Evolutionary conservation across 371 early-diverging fungal species (phyloP).

Genomic region (Choanephora cucurbitarum): DNA sequence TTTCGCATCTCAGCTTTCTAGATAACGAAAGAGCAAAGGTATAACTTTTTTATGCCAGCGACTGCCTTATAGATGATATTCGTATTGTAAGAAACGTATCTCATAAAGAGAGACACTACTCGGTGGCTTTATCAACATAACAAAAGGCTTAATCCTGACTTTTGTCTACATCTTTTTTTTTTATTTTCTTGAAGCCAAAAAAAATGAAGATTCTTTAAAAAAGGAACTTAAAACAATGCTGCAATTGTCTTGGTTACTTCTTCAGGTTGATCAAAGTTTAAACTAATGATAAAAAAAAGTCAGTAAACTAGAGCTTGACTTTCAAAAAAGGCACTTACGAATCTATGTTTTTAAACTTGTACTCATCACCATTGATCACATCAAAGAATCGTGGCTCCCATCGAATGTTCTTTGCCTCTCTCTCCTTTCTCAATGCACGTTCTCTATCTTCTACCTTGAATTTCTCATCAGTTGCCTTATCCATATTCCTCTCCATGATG

Average conservation of each 20-base stretch:
- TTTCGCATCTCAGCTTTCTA: no score
- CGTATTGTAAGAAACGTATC: no score
- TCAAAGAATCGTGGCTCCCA: conserved; percentile 60
- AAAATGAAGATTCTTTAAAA: no score
- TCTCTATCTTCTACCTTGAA: conserved; percentile 81
- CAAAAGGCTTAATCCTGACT: no score
- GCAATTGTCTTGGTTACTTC: conserved; percentile 2
- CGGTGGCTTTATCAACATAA: no score
- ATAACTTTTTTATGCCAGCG: no score
- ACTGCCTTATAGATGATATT: no score
- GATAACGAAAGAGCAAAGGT: no score
- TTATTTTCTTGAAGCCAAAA: no score
- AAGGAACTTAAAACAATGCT: conserved; percentile 5
- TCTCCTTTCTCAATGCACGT: conserved; percentile 60
- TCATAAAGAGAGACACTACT: no score
- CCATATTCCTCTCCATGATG: conserved; percentile 62
- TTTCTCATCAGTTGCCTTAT: conserved; percentile 82
- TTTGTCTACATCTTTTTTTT: no score
- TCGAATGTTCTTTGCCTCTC: conserved; percentile 52
- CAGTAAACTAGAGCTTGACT: no score
- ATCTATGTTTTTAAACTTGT: conserved; percentile 20
- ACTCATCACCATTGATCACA: conserved; percentile 23
- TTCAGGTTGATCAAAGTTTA: conserved; percentile 9
- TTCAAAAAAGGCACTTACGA: conserved; percentile 17
- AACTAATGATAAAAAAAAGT: not conserved